Base-by-base conservation (phyloP, 805 yeast species). In the Metschnikowia corniflorae region DNA sequence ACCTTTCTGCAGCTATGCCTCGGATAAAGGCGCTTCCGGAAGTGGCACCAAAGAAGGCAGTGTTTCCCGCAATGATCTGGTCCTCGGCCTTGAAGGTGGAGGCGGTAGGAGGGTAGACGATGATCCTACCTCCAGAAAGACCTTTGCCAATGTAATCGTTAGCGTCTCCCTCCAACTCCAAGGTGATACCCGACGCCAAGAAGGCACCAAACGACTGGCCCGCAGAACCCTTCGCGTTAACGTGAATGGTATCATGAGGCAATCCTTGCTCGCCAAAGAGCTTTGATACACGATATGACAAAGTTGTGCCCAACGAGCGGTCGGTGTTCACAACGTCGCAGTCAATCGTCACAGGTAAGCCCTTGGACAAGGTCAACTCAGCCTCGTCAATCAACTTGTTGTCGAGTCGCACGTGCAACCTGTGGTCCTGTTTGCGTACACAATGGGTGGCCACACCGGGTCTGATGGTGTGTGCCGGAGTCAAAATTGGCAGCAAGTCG, bases 121-220 rank as follows among this genome's bases (percentile, higher is more conserved):
- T 78, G 42, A 91, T 58, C 54, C 95, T 78, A 62, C 98, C 98
- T 55, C 98, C 98, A 44, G 95, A 85, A 41, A 91, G 72, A 51
- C 97, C 97, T 68, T 91, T 91, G 50, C 97, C 98, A 47, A 93
- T 96, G 63, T 93, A 91, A 70, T 91, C 98, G 60, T 91, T 91
- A 50, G 96, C 86, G 65, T 91, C 98, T 71, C 98, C 98, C 68
- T 87, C 95, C 48, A 91, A 73, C 61, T 86, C 95, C 56, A 91
- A 78, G 8, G 97, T 93, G 46, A 91, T 81, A 71, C 98, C 98
- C 5, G 95, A 82, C 32, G 97, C 95, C 53, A 93, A 74, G 73
- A 86, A 91, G 2, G 97, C 98, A 70, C 98, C 98, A 58, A 93
- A 91, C 3, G 97, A 88, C 70, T 91, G 98, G 55, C 98, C 98